Evolutionary conservation across 345 rosid species (phyloP), one percentile per base, ranked within the genome.

Genomic region (Gossypium ekmanianum): DNA sequence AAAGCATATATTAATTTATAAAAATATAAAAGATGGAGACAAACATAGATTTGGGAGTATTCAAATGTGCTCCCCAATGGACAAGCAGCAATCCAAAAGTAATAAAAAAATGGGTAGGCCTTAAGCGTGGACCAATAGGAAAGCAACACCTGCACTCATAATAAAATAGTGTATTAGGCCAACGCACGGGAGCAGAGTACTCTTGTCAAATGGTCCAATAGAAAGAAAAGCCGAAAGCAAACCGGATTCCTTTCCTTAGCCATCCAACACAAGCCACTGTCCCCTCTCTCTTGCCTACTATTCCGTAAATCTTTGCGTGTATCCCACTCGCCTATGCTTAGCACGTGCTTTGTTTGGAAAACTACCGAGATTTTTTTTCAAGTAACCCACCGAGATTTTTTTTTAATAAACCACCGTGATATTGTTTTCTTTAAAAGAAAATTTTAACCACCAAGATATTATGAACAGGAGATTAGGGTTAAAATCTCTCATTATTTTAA

Each of bases 1-100:
- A 47, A 11, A 55, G 18, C 20, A 24, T 17, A 64, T 56, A 9
- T 57, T 69, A 3, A 54, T 4, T 5, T 17, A 64, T 56, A 12
- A 70, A 62, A 2, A 54, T 17, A 16, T 17, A 54, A 7, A 55
- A 17, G 3, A 13, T 4, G 54, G 50, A 4, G 76, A 76, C 80
- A 76, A 26, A 18, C 11, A 10, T 7, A 17, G 18, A 68, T 47
- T 68, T 62, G 62, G 64, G 13, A 27, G 68, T 4, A 12, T n/a
- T 34, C 3, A 20, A 71, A 39, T 64, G 54, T 83, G 86, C 73
- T 71, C 79, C 82, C 82, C 71, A 7, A 1, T 63, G 14, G 10
- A 59, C 22, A 18, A 47, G 64, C 77, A 67, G 27, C 68, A 48
- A 41, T 59, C 50, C n/a, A 54, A 77, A 59, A 54, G 9, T 48